Evolutionary conservation across 108 stramenopile genomes (phyloP).

Genomic region (Conticribra guillardii): DNA sequence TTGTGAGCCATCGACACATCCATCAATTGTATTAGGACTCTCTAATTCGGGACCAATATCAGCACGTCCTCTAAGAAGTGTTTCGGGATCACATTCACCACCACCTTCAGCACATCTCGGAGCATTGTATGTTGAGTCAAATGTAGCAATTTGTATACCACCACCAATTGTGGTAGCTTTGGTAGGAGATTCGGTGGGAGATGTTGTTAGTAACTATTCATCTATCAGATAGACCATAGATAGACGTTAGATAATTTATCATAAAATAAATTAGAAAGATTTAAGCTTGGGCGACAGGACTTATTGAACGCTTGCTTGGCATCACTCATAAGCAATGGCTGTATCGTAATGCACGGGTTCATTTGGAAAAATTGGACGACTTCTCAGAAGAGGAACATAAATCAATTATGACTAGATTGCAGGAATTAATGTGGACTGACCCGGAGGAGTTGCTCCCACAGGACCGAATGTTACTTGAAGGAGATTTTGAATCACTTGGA

Average conservation of each 20-base stretch:
- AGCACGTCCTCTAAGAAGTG: constrained; percentile 7
- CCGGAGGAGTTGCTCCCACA: background rate
- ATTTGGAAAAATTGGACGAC: background rate
- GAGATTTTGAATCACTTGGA: background rate
- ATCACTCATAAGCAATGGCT: constrained; percentile 4
- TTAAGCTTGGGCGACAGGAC: background rate
- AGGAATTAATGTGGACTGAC: constrained; percentile 4
- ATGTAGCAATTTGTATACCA: background rate
- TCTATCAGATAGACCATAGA: no score
- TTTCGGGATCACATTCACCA: background rate
- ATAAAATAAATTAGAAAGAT: no score
- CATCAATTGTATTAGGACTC: constrained; percentile 15
- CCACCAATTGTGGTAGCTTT: no score
- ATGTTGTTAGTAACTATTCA: no score
- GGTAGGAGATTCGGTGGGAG: no score
- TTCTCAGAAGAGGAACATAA: background rate
- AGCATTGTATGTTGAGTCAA: background rate
- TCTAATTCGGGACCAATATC: background rate
- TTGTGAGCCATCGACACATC: constrained; percentile 9
- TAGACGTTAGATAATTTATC: no score
- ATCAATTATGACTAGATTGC: background rate
- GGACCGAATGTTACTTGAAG: background rate
- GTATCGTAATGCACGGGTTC: constrained; percentile 12
- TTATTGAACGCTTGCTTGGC: constrained; percentile 1
- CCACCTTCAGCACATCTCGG: constrained; percentile 5